Evolutionary conservation across 1,284 basidiomycete species (phyloP).

Genomic region (Bondarzewia mesenterica): DNA sequence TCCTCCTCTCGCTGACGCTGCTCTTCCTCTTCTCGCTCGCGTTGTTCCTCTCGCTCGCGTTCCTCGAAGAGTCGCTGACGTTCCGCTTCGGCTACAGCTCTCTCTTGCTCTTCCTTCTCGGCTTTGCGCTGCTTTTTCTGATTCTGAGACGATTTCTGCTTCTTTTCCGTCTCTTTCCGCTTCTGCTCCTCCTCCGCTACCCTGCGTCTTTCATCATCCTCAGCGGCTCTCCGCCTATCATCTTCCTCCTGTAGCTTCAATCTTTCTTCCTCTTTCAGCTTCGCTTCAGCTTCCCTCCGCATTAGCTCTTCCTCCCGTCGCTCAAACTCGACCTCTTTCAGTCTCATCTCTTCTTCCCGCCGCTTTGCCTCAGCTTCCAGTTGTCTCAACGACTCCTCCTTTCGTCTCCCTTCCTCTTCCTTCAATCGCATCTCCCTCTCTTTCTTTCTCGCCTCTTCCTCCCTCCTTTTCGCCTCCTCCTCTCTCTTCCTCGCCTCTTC

Average conservation of each 20-base stretch:
- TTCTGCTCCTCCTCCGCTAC: conserved; percentile 6
- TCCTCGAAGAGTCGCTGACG: background rate
- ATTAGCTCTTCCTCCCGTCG: conserved; percentile 1
- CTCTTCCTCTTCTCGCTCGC: conserved; percentile 8
- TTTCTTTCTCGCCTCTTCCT: background rate
- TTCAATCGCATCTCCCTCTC: conserved; percentile 4
- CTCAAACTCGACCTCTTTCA: background rate
- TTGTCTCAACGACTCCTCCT: background rate
- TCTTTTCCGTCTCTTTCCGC: background rate
- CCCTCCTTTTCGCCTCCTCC: conserved; percentile 1
- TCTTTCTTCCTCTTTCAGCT: conserved; percentile 1
- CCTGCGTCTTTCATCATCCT: conserved; percentile 9
- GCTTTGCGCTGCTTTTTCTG: conserved; percentile 7
- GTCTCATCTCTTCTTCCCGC: background rate
- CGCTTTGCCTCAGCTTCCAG: background rate
- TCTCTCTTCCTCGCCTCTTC: conserved; percentile 3
- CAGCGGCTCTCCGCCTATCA: conserved; percentile 3
- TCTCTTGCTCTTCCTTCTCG: conserved; percentile 5
- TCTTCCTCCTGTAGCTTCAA: conserved; percentile 4
- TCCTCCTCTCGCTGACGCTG: background rate
- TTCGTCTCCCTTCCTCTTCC: conserved; percentile 7
- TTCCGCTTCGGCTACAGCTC: conserved; percentile 8
- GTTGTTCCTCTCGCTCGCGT: conserved; percentile 7
- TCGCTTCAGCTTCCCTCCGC: background rate
- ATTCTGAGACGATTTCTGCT: conserved; percentile 5